These are phyloP conservation scores for Trichophyton benhamiae DNA, from an alignment of 2,329 filamentous ascomycete species.

Conservation along the genomic window DNA sequence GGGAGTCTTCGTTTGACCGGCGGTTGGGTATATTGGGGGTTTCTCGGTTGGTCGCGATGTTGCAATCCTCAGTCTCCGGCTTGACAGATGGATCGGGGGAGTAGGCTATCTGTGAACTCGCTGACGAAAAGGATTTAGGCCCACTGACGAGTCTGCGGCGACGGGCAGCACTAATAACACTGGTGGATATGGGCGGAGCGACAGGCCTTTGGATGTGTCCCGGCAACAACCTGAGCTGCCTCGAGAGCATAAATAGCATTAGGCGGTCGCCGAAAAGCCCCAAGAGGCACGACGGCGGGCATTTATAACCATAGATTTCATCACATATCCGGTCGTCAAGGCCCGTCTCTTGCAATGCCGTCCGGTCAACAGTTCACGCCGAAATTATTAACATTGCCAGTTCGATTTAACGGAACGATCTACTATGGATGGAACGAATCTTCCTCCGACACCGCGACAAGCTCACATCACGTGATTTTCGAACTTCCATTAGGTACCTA, in stretches of 20 bases:
- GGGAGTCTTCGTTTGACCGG: neutral
- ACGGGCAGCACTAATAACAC: neutral
- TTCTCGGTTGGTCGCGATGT: neutral
- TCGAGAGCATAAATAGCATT: conserved; percentile 2
- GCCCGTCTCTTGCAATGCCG: neutral
- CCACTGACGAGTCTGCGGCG: neutral
- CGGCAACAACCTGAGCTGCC: conserved; percentile 1
- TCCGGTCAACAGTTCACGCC: neutral
- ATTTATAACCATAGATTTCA: neutral
- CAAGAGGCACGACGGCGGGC: neutral
- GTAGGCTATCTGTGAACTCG: neutral
- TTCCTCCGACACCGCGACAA: no score
- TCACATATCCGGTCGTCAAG: neutral
- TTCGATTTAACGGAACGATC: no score
- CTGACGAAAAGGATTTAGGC: neutral
- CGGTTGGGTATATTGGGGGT: neutral
- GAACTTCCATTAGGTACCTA: no score
- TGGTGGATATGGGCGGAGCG: neutral
- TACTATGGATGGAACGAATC: no score
- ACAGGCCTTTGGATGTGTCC: neutral
- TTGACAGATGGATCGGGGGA: neutral
- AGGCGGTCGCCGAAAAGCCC: neutral
- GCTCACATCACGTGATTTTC: no score
- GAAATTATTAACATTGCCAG: neutral
- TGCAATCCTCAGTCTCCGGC: neutral